Evolutionary conservation across 345 rosid species (phyloP).

Genomic region (Acer saccharum): DNA sequence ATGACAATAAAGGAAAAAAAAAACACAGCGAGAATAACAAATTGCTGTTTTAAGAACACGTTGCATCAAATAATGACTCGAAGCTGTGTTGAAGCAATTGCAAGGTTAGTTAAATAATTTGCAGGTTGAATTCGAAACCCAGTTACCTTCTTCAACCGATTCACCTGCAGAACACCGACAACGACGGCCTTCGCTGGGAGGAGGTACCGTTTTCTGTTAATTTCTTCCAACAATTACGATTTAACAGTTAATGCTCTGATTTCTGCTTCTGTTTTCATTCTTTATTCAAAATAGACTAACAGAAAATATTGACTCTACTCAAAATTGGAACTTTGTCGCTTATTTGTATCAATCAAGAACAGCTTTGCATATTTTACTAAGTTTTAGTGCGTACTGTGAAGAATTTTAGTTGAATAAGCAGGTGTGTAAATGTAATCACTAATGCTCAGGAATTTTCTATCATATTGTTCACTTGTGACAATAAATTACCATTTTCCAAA

Average conservation of each 20-base stretch:
- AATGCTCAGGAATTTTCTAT: background rate
- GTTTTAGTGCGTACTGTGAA: background rate
- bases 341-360: conserved; percentile 1
- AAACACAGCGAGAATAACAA: background rate
- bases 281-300: background rate
- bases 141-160: background rate
- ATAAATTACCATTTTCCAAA: background rate
- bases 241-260: background rate
- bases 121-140: background rate
- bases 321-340: background rate
- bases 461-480: background rate
- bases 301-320: background rate
- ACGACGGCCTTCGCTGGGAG: background rate
- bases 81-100: no score
- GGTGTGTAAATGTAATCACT: background rate
- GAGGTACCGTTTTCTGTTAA: background rate
- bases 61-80: background rate
- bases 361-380: background rate
- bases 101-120: no score
- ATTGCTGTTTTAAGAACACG: background rate
- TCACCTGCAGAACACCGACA: background rate
- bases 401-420: background rate
- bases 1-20: no score
- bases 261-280: background rate
- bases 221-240: background rate